Evolutionary conservation across 495 filamentous ascomycete species (phyloP).

Genomic region (Stereocaulon alpinum): DNA sequence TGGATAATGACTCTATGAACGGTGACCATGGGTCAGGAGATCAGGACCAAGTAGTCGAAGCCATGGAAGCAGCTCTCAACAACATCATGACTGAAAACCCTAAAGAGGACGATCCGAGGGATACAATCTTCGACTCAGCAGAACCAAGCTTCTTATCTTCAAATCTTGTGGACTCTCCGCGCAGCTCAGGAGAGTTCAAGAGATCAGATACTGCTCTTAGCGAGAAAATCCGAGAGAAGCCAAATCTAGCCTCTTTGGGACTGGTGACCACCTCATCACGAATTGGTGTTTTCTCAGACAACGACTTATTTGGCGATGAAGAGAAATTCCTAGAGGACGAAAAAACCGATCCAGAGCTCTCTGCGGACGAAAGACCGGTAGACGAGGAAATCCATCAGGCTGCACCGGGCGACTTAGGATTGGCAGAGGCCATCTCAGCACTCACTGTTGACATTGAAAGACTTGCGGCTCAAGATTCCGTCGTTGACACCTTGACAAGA

Average conservation of each 20-base stretch:
- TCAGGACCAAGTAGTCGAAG: constrained; percentile 61
- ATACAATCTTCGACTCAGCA: constrained; percentile 40
- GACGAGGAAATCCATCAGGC: constrained; percentile 89
- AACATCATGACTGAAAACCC: constrained; percentile 80
- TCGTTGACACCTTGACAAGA: constrained; percentile 79
- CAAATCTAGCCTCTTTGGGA: constrained; percentile 82
- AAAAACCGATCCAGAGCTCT: constrained; percentile 57
- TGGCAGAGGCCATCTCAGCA: constrained; percentile 82
- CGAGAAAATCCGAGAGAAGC: constrained; percentile 51
- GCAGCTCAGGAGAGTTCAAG: constrained; percentile 47
- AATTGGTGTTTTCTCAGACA: constrained; percentile 80
- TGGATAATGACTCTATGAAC: constrained; percentile 42
- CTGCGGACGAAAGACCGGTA: constrained; percentile 45
- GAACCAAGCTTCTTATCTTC: constrained; percentile 36
- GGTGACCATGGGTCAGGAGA: constrained; percentile 33
- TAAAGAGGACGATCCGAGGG: constrained; percentile 51
- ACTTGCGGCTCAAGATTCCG: constrained; percentile 74
- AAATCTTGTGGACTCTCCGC: constrained; percentile 38
- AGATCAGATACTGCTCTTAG: constrained; percentile 30
- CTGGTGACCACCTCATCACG: constrained; percentile 71
- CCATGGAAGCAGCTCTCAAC: constrained; percentile 89
- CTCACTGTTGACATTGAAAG: constrained; percentile 84
- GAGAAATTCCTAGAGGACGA: constrained; percentile 80
- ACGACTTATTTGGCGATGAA: constrained; percentile 89
- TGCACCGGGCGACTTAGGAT: constrained; percentile 85